Evolutionary conservation across 1,139 yeast genomes (phyloP), one percentile per base, ranked within the genome.

Genomic region (Scheffersomyces segobiensis): DNA sequence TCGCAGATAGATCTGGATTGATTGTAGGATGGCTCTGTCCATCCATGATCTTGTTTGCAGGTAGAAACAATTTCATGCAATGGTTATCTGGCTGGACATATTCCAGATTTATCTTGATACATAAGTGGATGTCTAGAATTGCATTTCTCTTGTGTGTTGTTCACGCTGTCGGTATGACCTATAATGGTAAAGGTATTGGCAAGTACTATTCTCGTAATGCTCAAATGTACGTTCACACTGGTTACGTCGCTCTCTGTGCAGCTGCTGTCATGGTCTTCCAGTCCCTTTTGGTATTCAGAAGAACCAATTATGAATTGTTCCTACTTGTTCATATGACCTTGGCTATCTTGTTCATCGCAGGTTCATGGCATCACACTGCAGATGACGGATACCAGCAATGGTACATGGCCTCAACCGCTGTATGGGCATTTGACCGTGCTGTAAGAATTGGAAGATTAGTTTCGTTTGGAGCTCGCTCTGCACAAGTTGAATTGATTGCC

Each of bases 41-140:
- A 5, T 58, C 82, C 7, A 67, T 84, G 52, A 74, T 86, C 21
- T 70, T 87, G 52, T 86, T 87, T 68, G 86, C 87, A 12, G 89
- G 90, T 19, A 78, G 91, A 74, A 89, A 89, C 70, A 89, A 89
- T 68, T 73, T 89, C 55, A 71, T 89, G 65, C 84, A 85, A 62
- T 80, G 83, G 78, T 54, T 86, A 51, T 86, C 92, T 3, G 90
- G 92, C 52, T 87, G 92, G 88, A 78, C 84, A 24, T 82, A 82
- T 63, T 76, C 87, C 2, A 80, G 90, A 52, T 88, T 88, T 68
- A 76, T 87, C 58, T 76, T 83, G 22, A 81, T 86, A 69, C 96
- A 90, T 72, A 85, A 87, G 65, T 87, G 91, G 88, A 67, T 85
- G 6, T 85, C 87, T 1, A 80, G 95, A 71, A 63, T 75, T 1